phyloP scores from a whole-genome alignment of 345 rosid species.

The Populus ilicifolia region DNA sequence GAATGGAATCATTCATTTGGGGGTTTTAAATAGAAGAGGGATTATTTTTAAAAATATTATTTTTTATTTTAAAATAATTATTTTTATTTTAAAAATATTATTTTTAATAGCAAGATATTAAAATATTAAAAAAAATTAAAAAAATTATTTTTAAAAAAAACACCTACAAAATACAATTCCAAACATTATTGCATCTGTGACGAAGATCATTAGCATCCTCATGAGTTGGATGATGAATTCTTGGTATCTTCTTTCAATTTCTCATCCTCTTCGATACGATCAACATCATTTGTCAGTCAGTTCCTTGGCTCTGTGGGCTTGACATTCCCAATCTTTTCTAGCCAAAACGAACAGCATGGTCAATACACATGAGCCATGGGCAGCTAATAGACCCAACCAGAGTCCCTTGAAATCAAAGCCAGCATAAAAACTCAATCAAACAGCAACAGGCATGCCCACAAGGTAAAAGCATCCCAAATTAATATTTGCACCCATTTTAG shows the following conservation, averaged over 20 bases:
- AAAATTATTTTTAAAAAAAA: too few species aligned
- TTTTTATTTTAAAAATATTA: too few species aligned
- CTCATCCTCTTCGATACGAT: constrained; percentile 7
- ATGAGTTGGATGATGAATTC: neutral
- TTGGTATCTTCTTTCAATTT: neutral
- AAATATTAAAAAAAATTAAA: too few species aligned
- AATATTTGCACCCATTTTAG: constrained; percentile 25
- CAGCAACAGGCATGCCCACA: constrained; percentile 28
- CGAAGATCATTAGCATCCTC: neutral
- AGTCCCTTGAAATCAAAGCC: constrained; percentile 30
- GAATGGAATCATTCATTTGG: too few species aligned
- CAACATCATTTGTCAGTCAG: constrained; percentile 10
- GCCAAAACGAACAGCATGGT: constrained; percentile 15
- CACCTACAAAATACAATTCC: too few species aligned
- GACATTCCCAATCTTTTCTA: constrained; percentile 22
- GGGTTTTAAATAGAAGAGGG: too few species aligned
- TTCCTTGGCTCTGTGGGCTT: constrained; percentile 25
- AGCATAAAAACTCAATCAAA: constrained; percentile 20
- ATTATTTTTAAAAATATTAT: too few species aligned
- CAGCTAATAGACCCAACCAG: constrained; percentile 25
- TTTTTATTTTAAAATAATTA: too few species aligned
- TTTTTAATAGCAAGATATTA: too few species aligned
- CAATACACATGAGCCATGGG: constrained; percentile 25
- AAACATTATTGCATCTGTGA: too few species aligned
- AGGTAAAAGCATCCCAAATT: constrained; percentile 27